These are phyloP conservation scores for Castanea mollissima DNA, from an alignment of 306 rosid species.

Conservation along the genomic window DNA sequence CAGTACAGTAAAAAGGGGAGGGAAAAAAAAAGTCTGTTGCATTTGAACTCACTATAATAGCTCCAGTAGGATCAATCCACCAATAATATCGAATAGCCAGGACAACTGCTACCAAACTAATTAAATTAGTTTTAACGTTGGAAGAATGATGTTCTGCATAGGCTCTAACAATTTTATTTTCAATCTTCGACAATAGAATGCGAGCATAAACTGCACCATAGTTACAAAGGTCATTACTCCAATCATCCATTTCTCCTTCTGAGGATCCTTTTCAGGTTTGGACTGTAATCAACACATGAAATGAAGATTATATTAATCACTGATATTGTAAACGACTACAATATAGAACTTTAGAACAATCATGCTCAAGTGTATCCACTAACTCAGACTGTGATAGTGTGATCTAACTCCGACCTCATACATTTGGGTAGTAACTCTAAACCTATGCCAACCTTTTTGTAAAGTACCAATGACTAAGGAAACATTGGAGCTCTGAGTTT, in stretches of 20 bases:
- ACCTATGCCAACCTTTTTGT: background rate
- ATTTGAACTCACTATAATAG: slow-evolving; percentile 62
- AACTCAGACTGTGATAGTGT: background rate
- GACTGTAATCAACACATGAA: slow-evolving; percentile 24
- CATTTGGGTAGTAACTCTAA: no score
- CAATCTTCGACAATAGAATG: slow-evolving; percentile 67
- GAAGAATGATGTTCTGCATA: slow-evolving; percentile 76
- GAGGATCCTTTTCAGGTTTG: slow-evolving; percentile 25
- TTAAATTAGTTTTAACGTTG: slow-evolving; percentile 69
- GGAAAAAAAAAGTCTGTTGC: background rate
- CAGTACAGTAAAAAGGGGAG: no score
- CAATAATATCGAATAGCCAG: slow-evolving; percentile 52
- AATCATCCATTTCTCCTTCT: slow-evolving; percentile 53
- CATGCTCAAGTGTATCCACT: background rate
- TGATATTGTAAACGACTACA: background rate
- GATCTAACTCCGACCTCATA: no score
- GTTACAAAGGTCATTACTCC: slow-evolving; percentile 68
- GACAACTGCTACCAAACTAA: slow-evolving; percentile 78
- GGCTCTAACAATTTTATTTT: slow-evolving; percentile 64
- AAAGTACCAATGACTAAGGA: background rate
- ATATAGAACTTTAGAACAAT: background rate
- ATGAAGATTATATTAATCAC: background rate
- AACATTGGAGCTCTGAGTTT: background rate
- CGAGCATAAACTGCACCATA: slow-evolving; percentile 63
- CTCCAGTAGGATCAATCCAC: slow-evolving; percentile 87